Percentiles rank a stretch among this genome's conserved stretches.
phyloP scores from a whole-genome alignment of 116 monocot species.

The Dioscorea cayenensis region DNA sequence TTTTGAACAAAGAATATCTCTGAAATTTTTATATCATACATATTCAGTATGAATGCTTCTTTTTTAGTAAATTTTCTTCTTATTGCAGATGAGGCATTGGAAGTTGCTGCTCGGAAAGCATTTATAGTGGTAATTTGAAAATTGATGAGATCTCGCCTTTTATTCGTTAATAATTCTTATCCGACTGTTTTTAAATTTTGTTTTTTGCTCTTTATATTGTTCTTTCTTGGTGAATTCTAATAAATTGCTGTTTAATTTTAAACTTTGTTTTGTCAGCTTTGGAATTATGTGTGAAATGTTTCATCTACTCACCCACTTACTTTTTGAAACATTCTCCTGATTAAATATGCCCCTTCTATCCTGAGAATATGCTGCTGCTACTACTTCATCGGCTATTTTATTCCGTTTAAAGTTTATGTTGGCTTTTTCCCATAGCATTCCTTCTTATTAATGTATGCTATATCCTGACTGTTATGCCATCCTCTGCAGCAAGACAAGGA shows the following conservation, averaged over 20 bases:
- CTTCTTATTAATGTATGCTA: background rate
- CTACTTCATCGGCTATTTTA: too few relatives aligned
- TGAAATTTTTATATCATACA: background rate
- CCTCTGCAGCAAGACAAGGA: conserved; percentile 70
- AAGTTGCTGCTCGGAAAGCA: conserved; percentile 39
- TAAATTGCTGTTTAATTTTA: too few relatives aligned
- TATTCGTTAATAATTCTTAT: background rate
- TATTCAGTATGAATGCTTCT: background rate
- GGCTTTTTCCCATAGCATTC: background rate
- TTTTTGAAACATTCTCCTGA: too few relatives aligned
- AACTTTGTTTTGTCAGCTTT: too few relatives aligned
- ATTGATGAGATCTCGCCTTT: background rate
- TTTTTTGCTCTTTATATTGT: background rate
- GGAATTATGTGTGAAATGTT: too few relatives aligned
- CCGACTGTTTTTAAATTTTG: background rate
- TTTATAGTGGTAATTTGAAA: conserved; percentile 51
- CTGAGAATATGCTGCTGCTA: too few relatives aligned
- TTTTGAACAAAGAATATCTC: background rate
- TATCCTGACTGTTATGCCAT: background rate
- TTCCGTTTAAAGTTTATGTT: too few relatives aligned
- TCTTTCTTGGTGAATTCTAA: too few relatives aligned
- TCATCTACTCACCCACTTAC: too few relatives aligned
- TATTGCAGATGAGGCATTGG: conserved; percentile 65
- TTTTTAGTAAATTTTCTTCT: conserved; percentile 9
- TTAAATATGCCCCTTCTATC: too few relatives aligned